Evolutionary conservation across 441 rosid genomes (phyloP), one percentile per base, ranked within the genome.

Genomic region (Mallotus japonicus): DNA sequence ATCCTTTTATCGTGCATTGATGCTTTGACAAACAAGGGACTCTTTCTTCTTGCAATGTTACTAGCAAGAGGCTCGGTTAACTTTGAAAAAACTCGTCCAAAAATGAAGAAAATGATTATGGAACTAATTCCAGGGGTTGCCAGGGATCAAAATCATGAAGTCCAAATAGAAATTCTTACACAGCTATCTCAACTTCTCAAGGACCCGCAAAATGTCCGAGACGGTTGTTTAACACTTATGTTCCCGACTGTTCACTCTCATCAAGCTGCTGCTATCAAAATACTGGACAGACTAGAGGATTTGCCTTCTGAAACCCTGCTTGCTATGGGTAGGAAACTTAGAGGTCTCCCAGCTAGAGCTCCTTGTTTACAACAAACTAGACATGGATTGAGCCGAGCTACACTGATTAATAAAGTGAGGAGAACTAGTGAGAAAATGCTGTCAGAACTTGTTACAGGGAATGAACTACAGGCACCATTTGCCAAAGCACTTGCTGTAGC

Each of bases 271-370:
- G 87, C 79, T 42, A 17, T 73, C 62, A 83, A 79, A 68, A 62
- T 88, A 66, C 76, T 95, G 76, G 78, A 80, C 62, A 81, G 82
- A 76, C 87, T 95, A 42, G 87, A 84, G 77, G 80, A 79, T 49
- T 85, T 91, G 75, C 85, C 96, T 54, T 55, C 76, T 20, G 83
- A 81, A 62, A 75, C 92, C 44, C 72, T 95, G 78, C 62, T 69
- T 75, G 90, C 95, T 32, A 95, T 92, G 95, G 81, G 69, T 62
- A 84, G 89, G 86, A 89, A 86, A 75, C 93, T 95, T 70, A 82
- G 83, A 77, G 85, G 85, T 58, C 67, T 71, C 40, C 82, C 83
- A 55, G 79, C 60, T 15, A 50, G 50, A 63, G 75, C 81, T 59
- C 96, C 91, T 62, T 74, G 53, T 40, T 50, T 92, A 65, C 72